Evolutionary conservation across 371 early-diverging fungal genomes (phyloP).

Genomic region (Actinomortierella ambigua): DNA sequence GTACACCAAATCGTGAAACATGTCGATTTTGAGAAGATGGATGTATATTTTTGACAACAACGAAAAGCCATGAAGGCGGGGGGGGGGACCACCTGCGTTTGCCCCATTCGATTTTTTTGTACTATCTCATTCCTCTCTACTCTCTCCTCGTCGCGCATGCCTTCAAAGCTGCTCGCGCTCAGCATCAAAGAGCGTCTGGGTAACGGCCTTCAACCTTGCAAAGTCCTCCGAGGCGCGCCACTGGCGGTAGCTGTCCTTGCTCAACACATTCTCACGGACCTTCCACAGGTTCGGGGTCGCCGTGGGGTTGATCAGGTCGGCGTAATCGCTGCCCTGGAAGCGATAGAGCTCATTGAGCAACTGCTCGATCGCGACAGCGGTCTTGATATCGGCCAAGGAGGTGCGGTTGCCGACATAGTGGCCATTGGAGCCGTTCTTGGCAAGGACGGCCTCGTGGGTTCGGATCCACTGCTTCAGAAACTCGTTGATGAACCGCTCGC

Average conservation of each 20-base stretch:
- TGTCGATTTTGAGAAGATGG: too few relatives aligned
- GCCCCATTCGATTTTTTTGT: too few relatives aligned
- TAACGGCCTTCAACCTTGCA: too few relatives aligned
- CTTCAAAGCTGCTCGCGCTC: too few relatives aligned
- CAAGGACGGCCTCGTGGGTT: constrained; percentile 6
- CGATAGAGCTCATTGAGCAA: constrained; percentile 7
- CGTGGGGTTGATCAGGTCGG: background rate
- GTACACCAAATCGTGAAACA: too few relatives aligned
- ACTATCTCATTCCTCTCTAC: background rate
- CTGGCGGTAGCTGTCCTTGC: constrained; percentile 2
- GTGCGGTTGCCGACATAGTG: constrained; percentile 7
- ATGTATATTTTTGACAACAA: too few relatives aligned
- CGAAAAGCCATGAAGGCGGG: too few relatives aligned
- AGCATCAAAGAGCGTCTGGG: too few relatives aligned
- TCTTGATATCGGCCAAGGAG: constrained; percentile 11
- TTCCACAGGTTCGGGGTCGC: constrained; percentile 14
- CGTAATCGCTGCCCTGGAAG: constrained; percentile 1
- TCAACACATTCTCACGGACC: constrained; percentile 7
- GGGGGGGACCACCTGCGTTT: too few relatives aligned
- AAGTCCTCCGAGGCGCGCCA: constrained; percentile 1
- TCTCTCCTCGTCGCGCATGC: background rate
- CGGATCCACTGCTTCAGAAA: constrained; percentile 4
- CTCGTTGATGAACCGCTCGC: constrained; percentile 4
- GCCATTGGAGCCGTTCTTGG: constrained; percentile 8
- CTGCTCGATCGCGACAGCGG: constrained; percentile 5